A percentile compares a stretch with the other conserved stretches of the same genome.
phyloP scores from a whole-genome alignment of 2,329 filamentous ascomycete genomes.

The Gyromitra esculenta region DNA sequence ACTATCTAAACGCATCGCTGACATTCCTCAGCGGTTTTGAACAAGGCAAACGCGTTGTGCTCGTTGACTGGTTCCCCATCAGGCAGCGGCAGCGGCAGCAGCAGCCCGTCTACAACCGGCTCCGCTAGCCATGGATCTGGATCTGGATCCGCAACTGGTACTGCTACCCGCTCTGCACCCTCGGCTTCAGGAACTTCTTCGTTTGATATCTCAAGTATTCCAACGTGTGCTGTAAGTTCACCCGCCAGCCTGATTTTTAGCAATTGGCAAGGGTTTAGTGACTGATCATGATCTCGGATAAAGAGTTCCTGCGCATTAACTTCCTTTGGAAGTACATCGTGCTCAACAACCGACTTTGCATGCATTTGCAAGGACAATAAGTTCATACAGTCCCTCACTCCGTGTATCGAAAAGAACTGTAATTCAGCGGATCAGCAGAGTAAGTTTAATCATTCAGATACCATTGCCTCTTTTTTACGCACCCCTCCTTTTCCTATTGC shows the following conservation, averaged over 20 bases:
- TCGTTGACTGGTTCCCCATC: neutral
- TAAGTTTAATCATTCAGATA: slow-evolving; percentile 36
- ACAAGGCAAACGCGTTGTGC: neutral
- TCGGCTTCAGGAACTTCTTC: slow-evolving; percentile 61
- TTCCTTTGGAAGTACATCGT: slow-evolving; percentile 62
- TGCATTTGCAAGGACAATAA: slow-evolving; percentile 65
- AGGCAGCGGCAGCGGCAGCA: neutral
- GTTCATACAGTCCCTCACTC: slow-evolving; percentile 65
- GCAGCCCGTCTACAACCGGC: neutral
- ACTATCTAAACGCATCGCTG: neutral
- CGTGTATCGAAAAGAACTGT: slow-evolving; percentile 65
- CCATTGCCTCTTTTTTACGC: slow-evolving; percentile 25
- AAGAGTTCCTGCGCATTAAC: slow-evolving; percentile 61
- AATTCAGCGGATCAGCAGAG: slow-evolving; percentile 61
- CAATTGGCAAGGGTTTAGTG: slow-evolving; percentile 11
- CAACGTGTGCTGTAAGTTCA: slow-evolving; percentile 68
- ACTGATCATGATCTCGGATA: slow-evolving; percentile 46
- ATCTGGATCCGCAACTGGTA: slow-evolving; percentile 60
- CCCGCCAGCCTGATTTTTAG: neutral
- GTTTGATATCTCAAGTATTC: slow-evolving; percentile 56
- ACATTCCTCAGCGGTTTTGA: neutral
- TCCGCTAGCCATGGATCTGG: slow-evolving; percentile 59
- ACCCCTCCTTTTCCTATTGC: neutral
- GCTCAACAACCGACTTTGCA: slow-evolving; percentile 61
- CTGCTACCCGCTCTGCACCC: slow-evolving; percentile 64